Evolutionary conservation across 2,329 filamentous ascomycete species (phyloP).

Genomic region (Pseudocercospora vitis): DNA sequence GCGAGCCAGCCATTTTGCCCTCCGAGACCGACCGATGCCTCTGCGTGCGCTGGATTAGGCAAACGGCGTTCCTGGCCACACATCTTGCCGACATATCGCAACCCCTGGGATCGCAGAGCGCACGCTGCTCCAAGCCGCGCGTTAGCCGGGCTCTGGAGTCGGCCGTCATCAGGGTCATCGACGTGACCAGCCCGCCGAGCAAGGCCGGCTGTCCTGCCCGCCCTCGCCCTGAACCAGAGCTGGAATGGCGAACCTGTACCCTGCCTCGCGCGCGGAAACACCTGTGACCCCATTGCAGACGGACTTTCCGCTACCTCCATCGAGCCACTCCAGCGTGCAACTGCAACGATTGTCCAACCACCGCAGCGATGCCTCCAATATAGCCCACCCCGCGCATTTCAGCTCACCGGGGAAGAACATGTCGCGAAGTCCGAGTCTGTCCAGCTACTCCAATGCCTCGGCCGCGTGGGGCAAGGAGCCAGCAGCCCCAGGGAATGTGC

Average conservation of each 20-base stretch:
- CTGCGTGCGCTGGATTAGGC: neutral
- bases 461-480: slow-evolving; percentile 18
- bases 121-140: neutral
- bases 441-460: slow-evolving; percentile 22
- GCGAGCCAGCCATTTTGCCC: neutral
- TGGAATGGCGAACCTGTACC: slow-evolving; percentile 1
- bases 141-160: neutral
- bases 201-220: slow-evolving; percentile 2
- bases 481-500: slow-evolving; percentile 46
- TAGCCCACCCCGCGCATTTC: slow-evolving; percentile 12
- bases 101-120: neutral
- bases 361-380: slow-evolving; percentile 14
- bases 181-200: neutral
- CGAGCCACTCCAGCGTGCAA: slow-evolving; percentile 10
- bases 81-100: neutral
- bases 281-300: slow-evolving; percentile 15
- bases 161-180: slow-evolving; percentile 4
- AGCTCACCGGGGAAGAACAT: slow-evolving; percentile 18
- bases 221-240: neutral
- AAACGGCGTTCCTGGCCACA: neutral
- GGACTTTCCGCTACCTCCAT: slow-evolving; percentile 17
- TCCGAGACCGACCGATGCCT: neutral
- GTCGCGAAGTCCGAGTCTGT: slow-evolving; percentile 23
- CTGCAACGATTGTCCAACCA: slow-evolving; percentile 10
- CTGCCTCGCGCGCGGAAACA: neutral